Evolutionary conservation across 768 basidiomycete species (phyloP).

Genomic region (Paxillus rubicundulus): DNA sequence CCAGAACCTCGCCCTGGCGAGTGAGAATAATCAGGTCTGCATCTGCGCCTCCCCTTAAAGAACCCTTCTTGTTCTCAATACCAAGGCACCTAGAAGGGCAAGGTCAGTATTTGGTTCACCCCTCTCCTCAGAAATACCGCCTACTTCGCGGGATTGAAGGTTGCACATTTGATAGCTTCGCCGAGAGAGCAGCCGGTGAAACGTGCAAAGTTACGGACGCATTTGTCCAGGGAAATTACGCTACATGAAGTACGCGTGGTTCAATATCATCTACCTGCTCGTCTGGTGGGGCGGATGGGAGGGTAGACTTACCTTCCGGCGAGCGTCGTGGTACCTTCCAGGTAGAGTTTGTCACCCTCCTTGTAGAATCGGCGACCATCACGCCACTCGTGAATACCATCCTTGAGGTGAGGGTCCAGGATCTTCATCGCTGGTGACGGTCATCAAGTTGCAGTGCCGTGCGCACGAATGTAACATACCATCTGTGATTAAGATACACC

Average conservation of each 20-base stretch:
- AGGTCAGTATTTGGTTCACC: neutral
- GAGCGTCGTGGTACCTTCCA: constrained; percentile 84
- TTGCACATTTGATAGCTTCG: constrained; percentile 83
- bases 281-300: neutral
- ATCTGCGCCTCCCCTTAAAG: constrained; percentile 76
- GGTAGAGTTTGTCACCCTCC: constrained; percentile 73
- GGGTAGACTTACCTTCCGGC: constrained; percentile 67
- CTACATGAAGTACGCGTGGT: constrained; percentile 33
- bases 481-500: constrained; percentile 88
- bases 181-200: constrained; percentile 84
- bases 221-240: constrained; percentile 80
- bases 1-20: constrained; percentile 58
- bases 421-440: constrained; percentile 68
- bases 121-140: constrained; percentile 14
- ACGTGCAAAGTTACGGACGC: constrained; percentile 78
- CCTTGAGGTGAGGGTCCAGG: constrained; percentile 78
- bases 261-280: neutral
- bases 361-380: constrained; percentile 79
- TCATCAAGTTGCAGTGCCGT: neutral
- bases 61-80: constrained; percentile 78
- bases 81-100: constrained; percentile 58
- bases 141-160: constrained; percentile 79
- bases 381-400: constrained; percentile 87
- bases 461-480: constrained; percentile 43
- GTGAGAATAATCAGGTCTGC: constrained; percentile 83